Evolutionary conservation across 768 basidiomycete genomes (phyloP), one percentile per base, ranked within the genome.

Genomic region (Punctularia strigosozonata): DNA sequence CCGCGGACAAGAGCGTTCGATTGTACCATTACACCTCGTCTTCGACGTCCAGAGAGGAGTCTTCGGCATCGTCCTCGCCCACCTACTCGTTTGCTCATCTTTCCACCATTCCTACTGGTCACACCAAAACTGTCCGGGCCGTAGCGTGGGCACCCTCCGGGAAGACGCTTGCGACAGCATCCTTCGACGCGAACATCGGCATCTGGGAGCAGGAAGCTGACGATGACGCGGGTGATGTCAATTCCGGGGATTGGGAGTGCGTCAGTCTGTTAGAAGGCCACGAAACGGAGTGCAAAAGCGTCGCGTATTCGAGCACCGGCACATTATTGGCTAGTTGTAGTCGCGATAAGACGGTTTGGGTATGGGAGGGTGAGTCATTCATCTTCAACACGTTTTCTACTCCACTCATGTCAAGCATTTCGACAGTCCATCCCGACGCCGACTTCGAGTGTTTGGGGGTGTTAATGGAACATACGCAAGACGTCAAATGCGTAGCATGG

Each of bases 271-370:
- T 97, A 17, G 90, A 97, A 54, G 94, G 95, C 0, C 95, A 97
- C 54, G 94, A 97, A 55, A 91, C 80, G 7, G 94, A 99, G 56
- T 97, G 92, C 65, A 98, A 98, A 64, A 71, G 80, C 40, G 84
- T 92, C 15, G 46, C 50, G 80, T 55, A 54, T 42, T 55, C 53
- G 8, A 31, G 37, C 12, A 41, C 42, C 18, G 54, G 74, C 1
- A 79, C 71, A 2, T 59, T 95, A 19, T 65, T 99, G n/a, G 95
- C 94, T 6, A 91, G 83, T 44, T 97, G 92, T 54, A 85, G 86
- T 48, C 68, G 95, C 43, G 95, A 98, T 62, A 99, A 98, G 64
- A 88, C 89, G 4, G 91, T 98, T 1, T 98, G 95, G 95, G 74
- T 99, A 25, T 99, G 95, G 94, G 94, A 97, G 70, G 89, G 92